These are phyloP conservation scores for Mycena floridula DNA, from an alignment of 768 basidiomycete species.

Conservation along the genomic window DNA sequence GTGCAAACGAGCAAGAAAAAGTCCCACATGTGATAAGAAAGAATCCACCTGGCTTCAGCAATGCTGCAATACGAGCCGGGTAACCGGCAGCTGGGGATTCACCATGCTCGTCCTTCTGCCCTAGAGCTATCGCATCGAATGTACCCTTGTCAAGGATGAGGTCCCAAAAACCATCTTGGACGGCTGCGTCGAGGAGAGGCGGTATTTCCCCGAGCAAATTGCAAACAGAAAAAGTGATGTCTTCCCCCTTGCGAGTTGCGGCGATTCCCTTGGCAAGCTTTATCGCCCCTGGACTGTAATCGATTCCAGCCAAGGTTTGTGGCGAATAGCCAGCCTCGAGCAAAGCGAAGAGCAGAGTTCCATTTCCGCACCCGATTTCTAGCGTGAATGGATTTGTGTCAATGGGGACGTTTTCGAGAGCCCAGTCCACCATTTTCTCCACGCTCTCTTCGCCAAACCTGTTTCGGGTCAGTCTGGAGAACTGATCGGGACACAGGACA, in stretches of 20 bases:
- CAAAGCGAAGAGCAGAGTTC: conserved; percentile 67
- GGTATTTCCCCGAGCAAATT: conserved; percentile 63
- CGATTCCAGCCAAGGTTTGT: conserved; percentile 53
- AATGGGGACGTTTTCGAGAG: conserved; percentile 45
- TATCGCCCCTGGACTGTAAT: conserved; percentile 73
- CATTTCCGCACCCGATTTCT: conserved; percentile 81
- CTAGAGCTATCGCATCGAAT: conserved; percentile 78
- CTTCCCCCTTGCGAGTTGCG: conserved; percentile 27
- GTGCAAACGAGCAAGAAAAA: conserved; percentile 17
- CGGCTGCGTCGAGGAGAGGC: conserved; percentile 18
- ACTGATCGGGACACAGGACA: neutral
- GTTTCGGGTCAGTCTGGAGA: neutral
- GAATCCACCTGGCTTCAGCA: conserved; percentile 60
- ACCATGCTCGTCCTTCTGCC: conserved; percentile 49
- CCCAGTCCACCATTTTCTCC: conserved; percentile 79
- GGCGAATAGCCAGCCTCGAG: conserved; percentile 59
- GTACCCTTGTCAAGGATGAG: conserved; percentile 85
- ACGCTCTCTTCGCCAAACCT: conserved; percentile 81
- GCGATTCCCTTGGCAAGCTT: conserved; percentile 57
- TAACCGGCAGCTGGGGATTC: conserved; percentile 51
- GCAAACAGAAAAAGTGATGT: conserved; percentile 50
- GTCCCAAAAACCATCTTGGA: conserved; percentile 47
- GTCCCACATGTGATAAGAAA: conserved; percentile 74
- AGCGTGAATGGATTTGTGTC: conserved; percentile 44
- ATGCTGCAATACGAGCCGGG: conserved; percentile 44